Conservation (phyloP, 768 basidiomycete species). For the Neoboletus subvelutipes region DNA sequence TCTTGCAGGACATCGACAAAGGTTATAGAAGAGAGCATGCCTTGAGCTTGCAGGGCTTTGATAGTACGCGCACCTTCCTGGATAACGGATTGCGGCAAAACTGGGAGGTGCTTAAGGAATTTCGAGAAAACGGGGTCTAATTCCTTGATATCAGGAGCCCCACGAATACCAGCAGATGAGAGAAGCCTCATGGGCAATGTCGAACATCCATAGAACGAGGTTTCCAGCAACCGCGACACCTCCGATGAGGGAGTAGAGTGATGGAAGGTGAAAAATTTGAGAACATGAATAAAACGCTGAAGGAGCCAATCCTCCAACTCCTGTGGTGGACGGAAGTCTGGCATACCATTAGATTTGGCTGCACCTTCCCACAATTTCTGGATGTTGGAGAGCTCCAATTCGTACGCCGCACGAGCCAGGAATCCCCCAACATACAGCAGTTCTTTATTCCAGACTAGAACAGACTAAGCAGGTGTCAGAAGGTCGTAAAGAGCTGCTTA, state of each 20-base stretch:
- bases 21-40: slow-evolving; percentile 69
- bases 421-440: slow-evolving; percentile 20
- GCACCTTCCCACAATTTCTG: slow-evolving; percentile 56
- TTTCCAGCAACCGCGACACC: slow-evolving; percentile 69
- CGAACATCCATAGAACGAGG: slow-evolving; percentile 49
- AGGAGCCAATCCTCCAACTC: slow-evolving; percentile 53
- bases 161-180: slow-evolving; percentile 11
- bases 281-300: slow-evolving; percentile 67
- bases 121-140: slow-evolving; percentile 67
- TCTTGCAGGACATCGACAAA: slow-evolving; percentile 84
- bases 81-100: slow-evolving; percentile 62
- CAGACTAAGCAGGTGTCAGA: background rate
- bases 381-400: slow-evolving; percentile 12
- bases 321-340: slow-evolving; percentile 33
- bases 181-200: slow-evolving; percentile 6
- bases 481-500: background rate
- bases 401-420: slow-evolving; percentile 11
- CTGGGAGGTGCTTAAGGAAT: slow-evolving; percentile 78
- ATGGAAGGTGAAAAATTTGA: slow-evolving; percentile 89
- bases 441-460: slow-evolving; percentile 85
- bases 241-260: slow-evolving; percentile 83
- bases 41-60: slow-evolving; percentile 54
- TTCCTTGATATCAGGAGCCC: slow-evolving; percentile 38
- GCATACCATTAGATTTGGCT: slow-evolving; percentile 21
- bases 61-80: slow-evolving; percentile 60